phyloP scores from a whole-genome alignment of 2,329 filamentous ascomycete species.

The Paraconiothyrium sp. region DNA sequence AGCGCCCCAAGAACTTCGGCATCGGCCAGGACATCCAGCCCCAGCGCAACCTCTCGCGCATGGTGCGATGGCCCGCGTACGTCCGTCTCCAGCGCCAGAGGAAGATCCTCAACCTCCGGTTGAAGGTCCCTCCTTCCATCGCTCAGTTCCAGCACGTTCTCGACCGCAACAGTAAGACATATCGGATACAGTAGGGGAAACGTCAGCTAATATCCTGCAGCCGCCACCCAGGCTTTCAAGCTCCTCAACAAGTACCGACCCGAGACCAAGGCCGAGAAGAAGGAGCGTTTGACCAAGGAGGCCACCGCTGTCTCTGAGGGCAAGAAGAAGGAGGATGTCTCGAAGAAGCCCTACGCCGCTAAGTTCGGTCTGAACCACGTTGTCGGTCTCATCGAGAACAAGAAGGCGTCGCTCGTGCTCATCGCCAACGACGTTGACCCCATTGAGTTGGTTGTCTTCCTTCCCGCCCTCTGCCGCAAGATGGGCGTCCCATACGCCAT shows the following conservation, averaged over 20 bases:
- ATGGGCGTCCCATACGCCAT: conserved; percentile 99
- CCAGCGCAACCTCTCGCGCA: conserved; percentile 77
- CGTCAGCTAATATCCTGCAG: conserved; percentile 53
- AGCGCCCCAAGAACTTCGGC: conserved; percentile 95
- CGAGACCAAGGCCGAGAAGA: conserved; percentile 99
- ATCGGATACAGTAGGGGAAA: conserved; percentile 74
- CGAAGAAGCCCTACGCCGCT: conserved; percentile 99
- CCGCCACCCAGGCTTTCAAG: conserved; percentile 97
- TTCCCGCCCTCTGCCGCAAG: conserved; percentile 99
- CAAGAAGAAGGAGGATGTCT: conserved; percentile 99
- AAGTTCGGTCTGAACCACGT: conserved; percentile 99
- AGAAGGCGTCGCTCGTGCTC: conserved; percentile 98
- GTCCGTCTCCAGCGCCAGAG: conserved; percentile 94
- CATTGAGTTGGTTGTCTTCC: conserved; percentile 99
- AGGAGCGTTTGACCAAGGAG: conserved; percentile 98
- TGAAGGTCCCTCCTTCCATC: conserved; percentile 98
- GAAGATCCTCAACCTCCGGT: conserved; percentile 97
- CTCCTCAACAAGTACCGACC: conserved; percentile 99
- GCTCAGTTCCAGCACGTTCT: conserved; percentile 98
- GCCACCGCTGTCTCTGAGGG: conserved; percentile 97
- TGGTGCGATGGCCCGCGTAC: conserved; percentile 98
- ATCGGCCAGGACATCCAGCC: conserved; percentile 90
- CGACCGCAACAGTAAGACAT: conserved; percentile 49
- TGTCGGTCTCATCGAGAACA: conserved; percentile 72
- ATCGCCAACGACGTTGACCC: conserved; percentile 99